Evolutionary conservation across 129 eudicot species (phyloP).

Genomic region (Saussurea involucrata): DNA sequence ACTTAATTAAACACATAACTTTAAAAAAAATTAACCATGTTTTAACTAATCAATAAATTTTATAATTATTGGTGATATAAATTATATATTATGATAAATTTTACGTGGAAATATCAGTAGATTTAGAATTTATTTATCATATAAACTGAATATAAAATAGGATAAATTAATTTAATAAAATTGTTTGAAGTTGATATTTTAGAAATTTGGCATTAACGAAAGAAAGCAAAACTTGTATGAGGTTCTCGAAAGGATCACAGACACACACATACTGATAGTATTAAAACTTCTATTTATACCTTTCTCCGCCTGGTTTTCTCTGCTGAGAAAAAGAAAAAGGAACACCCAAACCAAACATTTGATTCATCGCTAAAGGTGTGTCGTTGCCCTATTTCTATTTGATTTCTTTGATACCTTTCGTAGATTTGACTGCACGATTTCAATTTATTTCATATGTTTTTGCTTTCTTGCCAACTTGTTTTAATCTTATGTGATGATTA

Average conservation of each 20-base stretch:
- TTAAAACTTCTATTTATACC: not conserved
- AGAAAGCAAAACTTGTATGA: not conserved
- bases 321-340: not conserved
- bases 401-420: not conserved
- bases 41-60: too few relatives aligned
- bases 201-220: not conserved
- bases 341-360: not conserved
- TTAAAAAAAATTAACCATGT: too few relatives aligned
- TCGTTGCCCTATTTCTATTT: not conserved
- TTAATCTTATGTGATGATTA: conserved; percentile 6
- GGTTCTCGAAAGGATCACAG: not conserved
- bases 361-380: conserved; percentile 11
- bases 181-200: not conserved
- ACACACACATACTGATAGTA: not conserved
- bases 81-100: too few relatives aligned
- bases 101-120: too few relatives aligned
- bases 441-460: not conserved
- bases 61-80: too few relatives aligned
- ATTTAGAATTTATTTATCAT: too few relatives aligned
- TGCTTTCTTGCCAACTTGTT: not conserved
- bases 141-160: not conserved
- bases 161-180: not conserved
- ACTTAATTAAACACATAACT: too few relatives aligned
- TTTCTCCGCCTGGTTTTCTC: conserved; percentile 4
- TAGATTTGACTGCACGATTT: conserved; percentile 8